These are phyloP conservation scores for Suhomyces kilbournensis DNA, from an alignment of 805 yeast species.

Conservation along the genomic window DNA sequence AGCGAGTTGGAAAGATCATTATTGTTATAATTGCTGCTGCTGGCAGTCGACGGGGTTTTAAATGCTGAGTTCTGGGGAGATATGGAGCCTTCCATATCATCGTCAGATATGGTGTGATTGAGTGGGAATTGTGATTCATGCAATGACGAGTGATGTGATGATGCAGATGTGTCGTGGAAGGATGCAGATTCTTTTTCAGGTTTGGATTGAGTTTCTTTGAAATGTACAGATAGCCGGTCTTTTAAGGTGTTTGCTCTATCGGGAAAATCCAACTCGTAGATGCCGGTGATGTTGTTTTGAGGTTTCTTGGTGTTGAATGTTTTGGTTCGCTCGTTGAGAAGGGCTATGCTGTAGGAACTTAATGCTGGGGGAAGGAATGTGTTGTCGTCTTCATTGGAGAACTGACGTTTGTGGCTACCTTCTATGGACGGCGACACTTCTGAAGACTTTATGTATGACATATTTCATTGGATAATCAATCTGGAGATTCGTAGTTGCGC, in stretches of 20 bases:
- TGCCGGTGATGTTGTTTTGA: slow-evolving; percentile 21
- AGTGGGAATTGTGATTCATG: slow-evolving; percentile 3
- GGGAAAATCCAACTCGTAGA: slow-evolving; percentile 33
- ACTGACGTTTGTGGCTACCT: slow-evolving; percentile 10
- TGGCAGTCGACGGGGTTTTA: slow-evolving; percentile 10
- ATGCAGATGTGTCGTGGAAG: slow-evolving; percentile 4
- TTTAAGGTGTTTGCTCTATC: slow-evolving; percentile 20
- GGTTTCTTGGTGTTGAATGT: background rate
- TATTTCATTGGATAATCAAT: background rate
- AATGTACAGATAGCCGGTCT: slow-evolving; percentile 34
- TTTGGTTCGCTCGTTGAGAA: slow-evolving; percentile 37
- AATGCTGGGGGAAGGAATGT: slow-evolving; percentile 58
- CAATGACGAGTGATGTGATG: slow-evolving; percentile 3
- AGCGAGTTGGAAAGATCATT: background rate
- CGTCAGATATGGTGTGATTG: slow-evolving; percentile 13
- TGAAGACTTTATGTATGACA: slow-evolving; percentile 8
- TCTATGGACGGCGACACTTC: background rate
- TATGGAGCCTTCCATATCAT: slow-evolving; percentile 10
- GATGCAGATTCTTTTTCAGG: slow-evolving; percentile 1
- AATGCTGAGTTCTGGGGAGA: slow-evolving; percentile 7
- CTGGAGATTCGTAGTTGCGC: background rate
- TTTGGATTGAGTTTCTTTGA: slow-evolving; percentile 14
- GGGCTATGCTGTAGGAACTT: slow-evolving; percentile 56
- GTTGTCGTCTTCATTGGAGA: slow-evolving; percentile 41
- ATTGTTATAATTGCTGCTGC: slow-evolving; percentile 5